These are phyloP conservation scores for Raffaelea arxii DNA, from an alignment of 2,329 filamentous ascomycete genomes.

Conservation along the genomic window DNA sequence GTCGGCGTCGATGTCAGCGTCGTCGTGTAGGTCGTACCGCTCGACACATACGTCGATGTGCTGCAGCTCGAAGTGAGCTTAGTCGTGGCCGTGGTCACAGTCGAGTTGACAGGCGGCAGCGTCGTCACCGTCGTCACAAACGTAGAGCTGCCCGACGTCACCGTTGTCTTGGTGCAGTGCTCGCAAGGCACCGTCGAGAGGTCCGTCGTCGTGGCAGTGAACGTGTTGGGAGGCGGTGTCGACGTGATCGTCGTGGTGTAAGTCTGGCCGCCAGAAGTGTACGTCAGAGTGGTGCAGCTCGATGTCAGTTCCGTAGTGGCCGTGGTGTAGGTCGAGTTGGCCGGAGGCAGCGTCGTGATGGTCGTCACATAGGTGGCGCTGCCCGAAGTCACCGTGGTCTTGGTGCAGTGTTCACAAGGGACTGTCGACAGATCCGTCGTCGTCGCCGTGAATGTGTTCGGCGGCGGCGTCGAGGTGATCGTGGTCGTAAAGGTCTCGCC, in stretches of 20 bases:
- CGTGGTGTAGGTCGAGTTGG: too few relatives aligned
- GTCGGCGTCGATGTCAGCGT: background rate
- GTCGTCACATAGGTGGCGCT: background rate
- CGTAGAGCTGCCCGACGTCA: background rate
- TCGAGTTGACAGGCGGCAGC: too few relatives aligned
- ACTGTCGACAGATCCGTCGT: slow-evolving; percentile 1
- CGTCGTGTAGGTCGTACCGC: slow-evolving; percentile 7
- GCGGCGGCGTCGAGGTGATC: background rate
- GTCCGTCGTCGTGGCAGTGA: background rate
- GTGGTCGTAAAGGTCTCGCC: slow-evolving; percentile 7
- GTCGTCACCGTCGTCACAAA: background rate
- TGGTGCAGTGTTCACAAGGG: slow-evolving; percentile 4
- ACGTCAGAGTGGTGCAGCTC: slow-evolving; percentile 1
- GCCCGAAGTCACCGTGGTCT: slow-evolving; percentile 5
- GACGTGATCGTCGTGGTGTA: slow-evolving; percentile 3
- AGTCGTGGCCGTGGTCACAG: background rate
- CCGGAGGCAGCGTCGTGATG: background rate
- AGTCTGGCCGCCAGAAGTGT: slow-evolving; percentile 4
- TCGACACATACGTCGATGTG: slow-evolving; percentile 2
- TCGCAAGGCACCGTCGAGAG: background rate
- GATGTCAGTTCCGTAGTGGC: background rate
- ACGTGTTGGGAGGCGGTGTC: background rate
- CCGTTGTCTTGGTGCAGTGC: background rate
- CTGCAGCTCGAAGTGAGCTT: background rate
- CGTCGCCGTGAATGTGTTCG: background rate